A percentile compares a stretch with the other conserved stretches of the same genome.
phyloP scores from a whole-genome alignment of 257 asterid genomes.

The Phtheirospermum japonicum region DNA sequence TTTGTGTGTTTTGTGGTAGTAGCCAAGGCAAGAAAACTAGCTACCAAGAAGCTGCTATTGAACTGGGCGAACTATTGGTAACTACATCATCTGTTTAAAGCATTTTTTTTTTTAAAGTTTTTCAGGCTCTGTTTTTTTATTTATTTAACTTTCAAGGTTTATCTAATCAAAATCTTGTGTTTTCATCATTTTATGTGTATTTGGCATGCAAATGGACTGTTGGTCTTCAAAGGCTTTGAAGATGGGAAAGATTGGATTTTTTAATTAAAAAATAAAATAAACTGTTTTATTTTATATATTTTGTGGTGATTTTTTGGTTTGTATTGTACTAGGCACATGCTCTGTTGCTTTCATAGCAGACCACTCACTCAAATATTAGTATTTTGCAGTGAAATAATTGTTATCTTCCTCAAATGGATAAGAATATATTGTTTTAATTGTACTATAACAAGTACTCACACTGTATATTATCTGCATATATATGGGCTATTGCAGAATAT shows the following conservation, averaged over 20 bases:
- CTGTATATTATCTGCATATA: constrained; percentile 5
- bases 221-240: too few species aligned
- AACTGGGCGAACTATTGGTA: constrained; percentile 79
- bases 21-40: constrained; percentile 83
- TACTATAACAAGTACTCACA: constrained; percentile 16
- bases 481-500: background rate
- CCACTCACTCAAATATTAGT: background rate
- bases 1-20: constrained; percentile 94
- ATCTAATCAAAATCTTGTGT: constrained; percentile 19
- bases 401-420: constrained; percentile 26
- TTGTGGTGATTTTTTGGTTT: too few species aligned
- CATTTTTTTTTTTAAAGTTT: too few species aligned
- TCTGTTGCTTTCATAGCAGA: constrained; percentile 39
- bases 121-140: too few species aligned
- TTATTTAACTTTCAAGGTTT: too few species aligned
- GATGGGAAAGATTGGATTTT: too few species aligned
- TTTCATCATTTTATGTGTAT: background rate
- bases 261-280: too few species aligned
- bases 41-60: constrained; percentile 85
- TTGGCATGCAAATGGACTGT: background rate
- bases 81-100: too few species aligned
- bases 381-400: constrained; percentile 11
- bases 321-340: constrained; percentile 26
- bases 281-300: too few species aligned
- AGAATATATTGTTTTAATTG: constrained; percentile 18